Base-by-base conservation (phyloP, 129 eudicot genomes). In the Flaveria bidentis region DNA sequence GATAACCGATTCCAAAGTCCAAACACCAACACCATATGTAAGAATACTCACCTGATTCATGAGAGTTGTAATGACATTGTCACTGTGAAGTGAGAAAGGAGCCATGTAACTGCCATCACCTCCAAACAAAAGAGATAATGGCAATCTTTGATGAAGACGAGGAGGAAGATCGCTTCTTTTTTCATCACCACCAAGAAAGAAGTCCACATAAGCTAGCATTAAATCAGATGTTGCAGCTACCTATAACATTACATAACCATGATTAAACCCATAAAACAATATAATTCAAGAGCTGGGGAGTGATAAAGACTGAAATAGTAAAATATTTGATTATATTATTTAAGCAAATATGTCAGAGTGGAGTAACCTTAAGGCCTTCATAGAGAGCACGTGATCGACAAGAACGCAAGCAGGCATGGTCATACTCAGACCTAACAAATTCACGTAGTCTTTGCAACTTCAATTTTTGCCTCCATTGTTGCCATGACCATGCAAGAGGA, bases 401-500 rank as follows among this genome's bases (percentile, higher is more conserved):
- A 50, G 99, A 94, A 51, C 99, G 96, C 52, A 94, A 79, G 87
- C 99, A 94, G 67, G 99, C 96, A 86, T 94, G 99, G 69, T 94
- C 99, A 81, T 94, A 94, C 81, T 91, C 99, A 22, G 99, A 94
- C 76, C 97, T 87, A 23, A 94, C 97, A 82, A 84, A 94, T 80
- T 94, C 99, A 63, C 97, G 93, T 4, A 94, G 76, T 76, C 88
- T 86, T 73, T 94, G 99, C 75, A 94, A 78, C 74, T 94, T 94
- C 58, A 91, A 66, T 70, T 84, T 89, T 41, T 90, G 92, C 70
- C 99, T 87, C 99, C 96, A 91, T 75, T 94, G 99, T 78, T 81
- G 94, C 99, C 99, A 94, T 44, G 99, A 94, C 96, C 97, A 94
- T 74, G 96, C 99, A 80, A 94, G 87, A 82, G 99, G 97, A 83